Evolutionary conservation across 2,329 filamentous ascomycete species (phyloP).

Genomic region (Beauveria brongniartii): DNA sequence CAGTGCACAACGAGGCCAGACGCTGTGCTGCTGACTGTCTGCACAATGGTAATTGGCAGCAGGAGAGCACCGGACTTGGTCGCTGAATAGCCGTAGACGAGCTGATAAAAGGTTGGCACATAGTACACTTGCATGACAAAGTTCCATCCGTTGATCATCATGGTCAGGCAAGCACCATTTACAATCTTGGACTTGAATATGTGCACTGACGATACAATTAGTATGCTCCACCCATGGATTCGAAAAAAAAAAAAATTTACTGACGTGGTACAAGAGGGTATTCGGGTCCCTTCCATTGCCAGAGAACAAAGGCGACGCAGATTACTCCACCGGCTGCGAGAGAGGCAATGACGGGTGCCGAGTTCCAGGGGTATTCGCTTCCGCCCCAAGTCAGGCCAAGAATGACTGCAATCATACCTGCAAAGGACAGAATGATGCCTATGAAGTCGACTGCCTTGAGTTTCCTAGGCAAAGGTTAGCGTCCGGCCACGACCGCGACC

Average conservation of each 20-base stretch:
- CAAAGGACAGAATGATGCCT: slow-evolving; percentile 38
- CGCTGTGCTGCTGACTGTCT: slow-evolving; percentile 38
- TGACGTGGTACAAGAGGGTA: slow-evolving; percentile 39
- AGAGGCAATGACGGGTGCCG: slow-evolving; percentile 44
- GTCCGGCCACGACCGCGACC: background rate
- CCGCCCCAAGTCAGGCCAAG: slow-evolving; percentile 52
- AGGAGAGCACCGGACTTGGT: slow-evolving; percentile 34
- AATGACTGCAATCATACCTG: slow-evolving; percentile 37
- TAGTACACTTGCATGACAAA: slow-evolving; percentile 49
- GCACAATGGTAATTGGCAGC: slow-evolving; percentile 34
- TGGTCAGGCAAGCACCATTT: slow-evolving; percentile 46
- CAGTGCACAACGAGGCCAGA: slow-evolving; percentile 46
- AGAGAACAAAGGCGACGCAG: slow-evolving; percentile 42
- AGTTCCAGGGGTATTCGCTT: slow-evolving; percentile 48
- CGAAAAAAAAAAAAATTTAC: slow-evolving; percentile 10
- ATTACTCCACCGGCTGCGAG: slow-evolving; percentile 40
- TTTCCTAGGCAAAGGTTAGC: slow-evolving; percentile 26
- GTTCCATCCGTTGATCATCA: slow-evolving; percentile 53
- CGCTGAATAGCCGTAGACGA: slow-evolving; percentile 34
- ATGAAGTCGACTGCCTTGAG: slow-evolving; percentile 43
- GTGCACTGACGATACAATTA: slow-evolving; percentile 30
- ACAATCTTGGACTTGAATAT: slow-evolving; percentile 47
- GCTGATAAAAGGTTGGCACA: slow-evolving; percentile 38
- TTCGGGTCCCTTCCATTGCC: slow-evolving; percentile 42
- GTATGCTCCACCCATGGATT: background rate